Evolutionary conservation across 768 basidiomycete genomes (phyloP), one percentile per base, ranked within the genome.

Genomic region (Crepidotus variabilis): DNA sequence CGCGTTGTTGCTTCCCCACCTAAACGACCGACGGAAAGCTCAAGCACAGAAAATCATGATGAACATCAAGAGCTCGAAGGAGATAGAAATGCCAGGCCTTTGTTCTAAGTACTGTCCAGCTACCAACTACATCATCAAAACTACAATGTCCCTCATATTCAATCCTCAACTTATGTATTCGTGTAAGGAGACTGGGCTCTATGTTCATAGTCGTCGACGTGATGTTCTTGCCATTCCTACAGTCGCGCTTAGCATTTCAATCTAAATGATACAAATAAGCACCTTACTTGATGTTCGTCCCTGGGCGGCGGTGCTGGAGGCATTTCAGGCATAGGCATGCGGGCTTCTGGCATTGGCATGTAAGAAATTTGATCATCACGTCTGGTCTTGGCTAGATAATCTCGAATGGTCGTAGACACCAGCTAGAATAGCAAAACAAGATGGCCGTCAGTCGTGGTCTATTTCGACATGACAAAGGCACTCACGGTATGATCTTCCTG

Each of bases 401-500:
- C 89, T 16, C 85, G 78, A 53, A 92, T 72, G 1, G 86, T 81
- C 1, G 73, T 82, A 3, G 81, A 78, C 11, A 89, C 81, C 51
- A 90, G 75, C 88, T 90, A 55, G 5, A 49, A 45, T 54, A 8
- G 11, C 32, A 34, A n/a, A 21, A 14, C 16, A 23, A 33, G 47
- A 55, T 45, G 20, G 52, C 14, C 14, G 35, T 34, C 50, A 47
- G 47, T 6, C 24, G 16, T 22, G 24, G 28, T 22, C 14, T 18
- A 20, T 4, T 54, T 22, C n/a, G 11, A 64, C 16, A 52, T 8
- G 8, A 18, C 9, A 16, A 53, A 50, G 33, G 48, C 13, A 67
- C 86, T 55, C 63, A 92, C 90, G 57, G 77, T 81, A 63, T 92
- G 90, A 67, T 92, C 90, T 55, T 92, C 90, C 54, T 82, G 77